Base-by-base conservation (phyloP, 306 rosid species). In the Sindora glabra region DNA sequence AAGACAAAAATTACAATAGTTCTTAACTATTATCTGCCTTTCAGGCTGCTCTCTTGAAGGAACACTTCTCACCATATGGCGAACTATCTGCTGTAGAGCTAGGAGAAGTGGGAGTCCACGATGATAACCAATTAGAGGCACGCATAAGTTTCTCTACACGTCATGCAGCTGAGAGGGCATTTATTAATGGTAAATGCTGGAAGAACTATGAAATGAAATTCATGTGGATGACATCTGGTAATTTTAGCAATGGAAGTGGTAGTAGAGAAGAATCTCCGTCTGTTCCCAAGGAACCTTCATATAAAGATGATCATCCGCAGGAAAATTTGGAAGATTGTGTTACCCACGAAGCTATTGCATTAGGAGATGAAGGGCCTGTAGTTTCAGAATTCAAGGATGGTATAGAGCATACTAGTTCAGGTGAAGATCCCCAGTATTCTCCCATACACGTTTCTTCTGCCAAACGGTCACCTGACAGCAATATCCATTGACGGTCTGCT, bases 121-220 rank as follows among this genome's bases (percentile, higher is more conserved):
- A 69, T 33, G 19, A 59, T 52, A 42, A 64, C 42, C 78, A 75
- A 58, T 67, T 85, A 44, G 94, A 85, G 71, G 70, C 73, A 21
- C 63, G 52, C 21, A 39, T 89, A 62, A 62, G 71, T 64, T 89
- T 83, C 58, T 24, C 82, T 7, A 77, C 87, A 47, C 91, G 86
- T 24, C 80, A 66, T 26, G 85, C 95, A 5, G 96, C 96, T 7
- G 89, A 86, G 81, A 78, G 51, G 54, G 96, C 96, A 16, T 89
- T 79, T 75, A 47, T 23, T 26, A 72, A 75, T 45, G 91, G 86
- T 38, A 89, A 81, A 81, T 75, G 75, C 82, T 89, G 95, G 96
- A 73, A 86, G 58, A 95, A 85, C 22, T 77, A 77, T 15, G 67
- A 75, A 60, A 71, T 89, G 59, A 83, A 77, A 55, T 89, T 89